A percentile compares a stretch with the other conserved stretches of the same genome.
Conservation (phyloP, 2,329 filamentous ascomycete genomes). For the Fusarium sambucinum region DNA sequence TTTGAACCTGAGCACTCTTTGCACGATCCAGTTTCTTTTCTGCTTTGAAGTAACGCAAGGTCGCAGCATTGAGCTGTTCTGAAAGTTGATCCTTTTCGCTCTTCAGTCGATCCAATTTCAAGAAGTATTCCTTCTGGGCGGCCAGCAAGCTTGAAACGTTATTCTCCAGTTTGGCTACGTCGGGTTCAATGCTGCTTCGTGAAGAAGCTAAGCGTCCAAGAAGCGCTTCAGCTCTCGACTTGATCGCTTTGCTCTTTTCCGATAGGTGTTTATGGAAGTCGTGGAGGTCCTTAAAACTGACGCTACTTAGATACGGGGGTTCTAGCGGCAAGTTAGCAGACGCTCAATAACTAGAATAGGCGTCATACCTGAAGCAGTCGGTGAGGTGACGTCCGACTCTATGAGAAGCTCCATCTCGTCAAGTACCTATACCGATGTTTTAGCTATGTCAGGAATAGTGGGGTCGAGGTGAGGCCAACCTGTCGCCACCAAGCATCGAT, state of each 20-base stretch:
- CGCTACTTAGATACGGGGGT: conserved; percentile 67
- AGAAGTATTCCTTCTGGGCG: conserved; percentile 82
- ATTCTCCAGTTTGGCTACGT: conserved; percentile 78
- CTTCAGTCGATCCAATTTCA: conserved; percentile 79
- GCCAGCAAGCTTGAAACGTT: conserved; percentile 82
- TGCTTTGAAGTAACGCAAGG: conserved; percentile 91
- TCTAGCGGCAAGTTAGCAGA: conserved; percentile 57
- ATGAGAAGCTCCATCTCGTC: conserved; percentile 74
- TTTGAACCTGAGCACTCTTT: conserved; percentile 89
- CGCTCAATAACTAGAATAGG: background rate
- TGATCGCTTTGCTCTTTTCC: conserved; percentile 80
- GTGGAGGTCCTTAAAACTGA: conserved; percentile 72
- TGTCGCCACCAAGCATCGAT: conserved; percentile 96
- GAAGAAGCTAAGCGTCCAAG: conserved; percentile 67
- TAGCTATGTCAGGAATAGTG: conserved; percentile 18
- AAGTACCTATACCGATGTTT: conserved; percentile 61
- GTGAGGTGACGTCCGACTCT: conserved; percentile 56
- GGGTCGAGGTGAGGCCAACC: conserved; percentile 63
- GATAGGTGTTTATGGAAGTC: conserved; percentile 87
- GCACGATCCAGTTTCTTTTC: conserved; percentile 94
- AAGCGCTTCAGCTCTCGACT: conserved; percentile 77
- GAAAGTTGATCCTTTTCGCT: conserved; percentile 87
- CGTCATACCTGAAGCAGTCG: conserved; percentile 46
- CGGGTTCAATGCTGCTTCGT: conserved; percentile 70
- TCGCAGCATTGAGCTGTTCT: conserved; percentile 88